Evolutionary conservation across 345 rosid genomes (phyloP).

Genomic region (Isatis tinctoria): DNA sequence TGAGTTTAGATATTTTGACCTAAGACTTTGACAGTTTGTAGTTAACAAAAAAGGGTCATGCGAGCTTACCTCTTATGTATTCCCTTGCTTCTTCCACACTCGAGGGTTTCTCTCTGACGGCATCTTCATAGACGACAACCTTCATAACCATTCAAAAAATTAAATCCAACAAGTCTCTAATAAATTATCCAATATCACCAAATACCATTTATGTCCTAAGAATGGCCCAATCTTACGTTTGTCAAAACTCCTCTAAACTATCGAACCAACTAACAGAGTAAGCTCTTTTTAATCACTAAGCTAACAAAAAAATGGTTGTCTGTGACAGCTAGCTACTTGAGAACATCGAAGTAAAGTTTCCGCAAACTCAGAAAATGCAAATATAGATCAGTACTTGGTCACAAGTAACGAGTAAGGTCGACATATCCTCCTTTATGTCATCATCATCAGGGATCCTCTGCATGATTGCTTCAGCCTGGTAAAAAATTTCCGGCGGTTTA

Average conservation of each 20-base stretch:
- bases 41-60: neutral
- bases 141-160: constrained; percentile 22
- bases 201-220: neutral
- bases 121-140: constrained; percentile 90
- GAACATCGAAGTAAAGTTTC: neutral
- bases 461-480: constrained; percentile 81
- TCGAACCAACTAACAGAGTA: neutral
- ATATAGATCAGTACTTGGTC: constrained; percentile 69
- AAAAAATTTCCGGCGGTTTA: constrained; percentile 32
- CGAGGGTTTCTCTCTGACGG: constrained; percentile 78
- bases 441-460: constrained; percentile 49
- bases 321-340: neutral
- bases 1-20: neutral
- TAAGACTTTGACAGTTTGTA: neutral
- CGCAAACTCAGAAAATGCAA: neutral
- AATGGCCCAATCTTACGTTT: neutral
- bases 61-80: constrained; percentile 47
- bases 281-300: neutral
- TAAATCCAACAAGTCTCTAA: neutral
- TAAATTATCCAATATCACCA: constrained; percentile 17
- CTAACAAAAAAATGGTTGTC: neutral
- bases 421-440: constrained; percentile 45
- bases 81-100: constrained; percentile 65
- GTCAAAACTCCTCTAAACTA: neutral
- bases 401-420: constrained; percentile 60